Base-by-base conservation (phyloP, 2,329 filamentous ascomycete species). In the Trichoderma atrobrunneum region DNA sequence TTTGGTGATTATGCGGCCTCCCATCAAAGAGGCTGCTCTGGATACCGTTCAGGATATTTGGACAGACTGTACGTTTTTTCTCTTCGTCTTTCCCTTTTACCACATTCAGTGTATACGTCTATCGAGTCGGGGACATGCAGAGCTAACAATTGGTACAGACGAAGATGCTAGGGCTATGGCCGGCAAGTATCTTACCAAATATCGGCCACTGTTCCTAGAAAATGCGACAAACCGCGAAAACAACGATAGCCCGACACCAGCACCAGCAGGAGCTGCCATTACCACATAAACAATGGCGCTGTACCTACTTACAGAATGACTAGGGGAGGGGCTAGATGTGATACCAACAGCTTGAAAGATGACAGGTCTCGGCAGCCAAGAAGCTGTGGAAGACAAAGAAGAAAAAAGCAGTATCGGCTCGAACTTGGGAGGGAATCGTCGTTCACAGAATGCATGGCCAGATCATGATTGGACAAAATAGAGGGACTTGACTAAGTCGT, bases 21-120 rank as follows among this genome's bases (percentile, higher is more conserved):
- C 90, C 3, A 87, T 88, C 26, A 86, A 88, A 76, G 87, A 90
- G 74, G 82, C 89, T 73, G 89, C 90, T 34, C 82, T 92, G 60
- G 89, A 92, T 77, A 87, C 88, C 1, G 87, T 92, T 70, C 87
- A 91, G 77, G 89, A 89, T 73, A 89, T 92, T 73, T 92, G 90
- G 89, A 82, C 85, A 18, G 89, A 90, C 73, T 91, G 89, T 90
- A 82, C 83, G 89, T 84, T 16, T 5, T 63, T 16, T 26, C 8
- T 43, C 10, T 12, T 62, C 14, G n/a, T 64, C 4, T 1, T 18
- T 11, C 1, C 39, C 5, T 11, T 12, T n/a, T 24, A 11, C 28
- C 6, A 10, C 28, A 1, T 30, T 43, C 3, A 3, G 14, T 12
- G 21, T 10, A 26, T 26, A 11, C 3, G 4, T 7, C 18, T 48